A percentile compares a stretch with the other conserved stretches of the same genome.
These are phyloP conservation scores for Fragaria vesca DNA, from an alignment of 306 rosid species.

Conservation along the genomic window DNA sequence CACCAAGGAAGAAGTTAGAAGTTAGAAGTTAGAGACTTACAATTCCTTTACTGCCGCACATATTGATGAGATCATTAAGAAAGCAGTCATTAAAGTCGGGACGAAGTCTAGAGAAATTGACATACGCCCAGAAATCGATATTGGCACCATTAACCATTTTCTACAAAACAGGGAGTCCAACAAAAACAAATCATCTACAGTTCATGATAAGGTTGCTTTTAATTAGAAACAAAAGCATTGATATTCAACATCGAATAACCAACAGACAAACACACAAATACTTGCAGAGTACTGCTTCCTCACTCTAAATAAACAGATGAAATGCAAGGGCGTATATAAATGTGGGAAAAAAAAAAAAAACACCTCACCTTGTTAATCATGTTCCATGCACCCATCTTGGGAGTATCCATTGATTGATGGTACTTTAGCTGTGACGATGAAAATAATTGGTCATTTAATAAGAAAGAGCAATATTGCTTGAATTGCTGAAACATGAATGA, in stretches of 20 bases:
- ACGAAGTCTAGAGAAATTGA: constrained; percentile 37
- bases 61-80: constrained; percentile 29
- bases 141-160: constrained; percentile 67
- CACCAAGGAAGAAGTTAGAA: neutral
- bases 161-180: constrained; percentile 30
- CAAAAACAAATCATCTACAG: neutral
- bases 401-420: constrained; percentile 43
- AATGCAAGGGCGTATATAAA: neutral
- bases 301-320: too few species aligned
- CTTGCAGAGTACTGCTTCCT: neutral
- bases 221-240: neutral
- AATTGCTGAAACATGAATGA: neutral
- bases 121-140: constrained; percentile 49
- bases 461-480: too few species aligned
- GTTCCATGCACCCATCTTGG: constrained; percentile 78
- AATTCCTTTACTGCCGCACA: constrained; percentile 73
- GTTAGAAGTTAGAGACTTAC: constrained; percentile 29
- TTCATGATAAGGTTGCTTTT: neutral
- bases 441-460: neutral
- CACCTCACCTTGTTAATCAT: constrained; percentile 70
- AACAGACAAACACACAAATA: neutral
- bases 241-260: neutral
- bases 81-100: constrained; percentile 18
- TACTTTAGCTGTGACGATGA: constrained; percentile 53
- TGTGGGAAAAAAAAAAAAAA: neutral